Conservation (phyloP, 163 green algal genomes). For the Volvox carteri region DNA sequence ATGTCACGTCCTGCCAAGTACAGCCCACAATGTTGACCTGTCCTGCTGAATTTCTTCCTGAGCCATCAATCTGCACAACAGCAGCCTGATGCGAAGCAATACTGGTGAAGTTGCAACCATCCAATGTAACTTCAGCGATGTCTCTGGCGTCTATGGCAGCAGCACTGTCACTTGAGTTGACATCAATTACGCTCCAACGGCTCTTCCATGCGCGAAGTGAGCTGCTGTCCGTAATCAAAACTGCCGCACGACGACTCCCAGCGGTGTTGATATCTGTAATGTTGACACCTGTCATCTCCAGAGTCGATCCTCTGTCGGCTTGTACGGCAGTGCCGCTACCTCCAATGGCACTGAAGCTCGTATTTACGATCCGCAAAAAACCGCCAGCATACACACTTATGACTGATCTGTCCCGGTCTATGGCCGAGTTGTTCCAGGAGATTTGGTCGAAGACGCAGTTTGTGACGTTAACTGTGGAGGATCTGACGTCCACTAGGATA, state of each 20-base stretch:
- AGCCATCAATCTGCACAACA: not conserved
- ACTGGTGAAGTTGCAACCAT: not conserved
- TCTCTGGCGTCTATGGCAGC: not conserved
- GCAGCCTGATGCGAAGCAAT: not conserved
- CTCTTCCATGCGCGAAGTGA: not conserved
- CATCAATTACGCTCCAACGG: not conserved
- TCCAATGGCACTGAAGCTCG: not conserved
- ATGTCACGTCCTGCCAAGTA: not conserved
- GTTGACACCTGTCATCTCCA: not conserved
- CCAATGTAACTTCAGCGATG: not conserved
- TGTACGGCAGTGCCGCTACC: constrained; percentile 8
- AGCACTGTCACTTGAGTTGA: not conserved
- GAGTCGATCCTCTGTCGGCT: not conserved
- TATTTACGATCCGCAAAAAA: not conserved
- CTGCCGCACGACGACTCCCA: not conserved
- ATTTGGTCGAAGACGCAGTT: constrained; percentile 1
- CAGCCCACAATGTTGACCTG: not conserved
- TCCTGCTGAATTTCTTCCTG: not conserved
- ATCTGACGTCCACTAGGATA: not conserved
- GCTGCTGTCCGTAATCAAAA: not conserved
- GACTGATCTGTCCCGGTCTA: not conserved
- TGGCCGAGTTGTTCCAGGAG: not conserved
- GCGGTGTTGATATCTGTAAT: not conserved
- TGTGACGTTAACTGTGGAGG: not conserved
- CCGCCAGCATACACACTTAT: not conserved